phyloP scores from a whole-genome alignment of 345 rosid species.

The Psidium guajava region DNA sequence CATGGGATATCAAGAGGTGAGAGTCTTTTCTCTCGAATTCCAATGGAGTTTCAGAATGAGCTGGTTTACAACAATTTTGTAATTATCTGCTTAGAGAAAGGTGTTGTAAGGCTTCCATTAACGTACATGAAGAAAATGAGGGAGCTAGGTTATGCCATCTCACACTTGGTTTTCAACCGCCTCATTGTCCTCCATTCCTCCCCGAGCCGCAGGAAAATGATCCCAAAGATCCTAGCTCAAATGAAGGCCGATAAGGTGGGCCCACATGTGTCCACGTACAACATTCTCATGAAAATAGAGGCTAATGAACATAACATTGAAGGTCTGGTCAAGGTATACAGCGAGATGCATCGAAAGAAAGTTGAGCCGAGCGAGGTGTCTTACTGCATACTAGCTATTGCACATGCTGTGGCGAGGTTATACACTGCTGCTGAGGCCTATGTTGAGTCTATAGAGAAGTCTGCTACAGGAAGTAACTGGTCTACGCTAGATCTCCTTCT shows the following conservation, averaged over 20 bases:
- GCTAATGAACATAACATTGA: conserved; percentile 74
- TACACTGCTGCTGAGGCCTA: conserved; percentile 68
- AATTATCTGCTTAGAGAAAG: conserved; percentile 75
- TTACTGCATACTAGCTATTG: conserved; percentile 62
- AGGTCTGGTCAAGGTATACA: conserved; percentile 46
- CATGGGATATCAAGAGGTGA: conserved; percentile 74
- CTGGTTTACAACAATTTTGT: conserved; percentile 83
- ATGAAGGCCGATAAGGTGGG: conserved; percentile 84
- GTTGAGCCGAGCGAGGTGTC: conserved; percentile 79
- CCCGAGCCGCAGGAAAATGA: conserved; percentile 46
- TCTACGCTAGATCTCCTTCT: conserved; percentile 74
- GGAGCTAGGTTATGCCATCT: conserved; percentile 59
- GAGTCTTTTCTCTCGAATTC: conserved; percentile 57
- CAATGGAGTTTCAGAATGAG: conserved; percentile 75
- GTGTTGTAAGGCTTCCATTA: conserved; percentile 57
- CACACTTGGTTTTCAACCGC: conserved; percentile 70
- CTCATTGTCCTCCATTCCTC: conserved; percentile 72
- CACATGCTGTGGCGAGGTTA: conserved; percentile 81
- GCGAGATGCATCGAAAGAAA: conserved; percentile 44
- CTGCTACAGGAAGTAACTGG: conserved; percentile 69
- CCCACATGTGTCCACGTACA: conserved; percentile 76
- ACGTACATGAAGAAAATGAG: conserved; percentile 94
- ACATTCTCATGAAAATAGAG: conserved; percentile 87
- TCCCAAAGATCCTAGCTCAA: conserved; percentile 61
- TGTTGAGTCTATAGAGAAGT: conserved; percentile 64